Evolutionary conservation across 257 asterid species (phyloP), one percentile per base, ranked within the genome.

Genomic region (Lithospermum erythrorhizon): DNA sequence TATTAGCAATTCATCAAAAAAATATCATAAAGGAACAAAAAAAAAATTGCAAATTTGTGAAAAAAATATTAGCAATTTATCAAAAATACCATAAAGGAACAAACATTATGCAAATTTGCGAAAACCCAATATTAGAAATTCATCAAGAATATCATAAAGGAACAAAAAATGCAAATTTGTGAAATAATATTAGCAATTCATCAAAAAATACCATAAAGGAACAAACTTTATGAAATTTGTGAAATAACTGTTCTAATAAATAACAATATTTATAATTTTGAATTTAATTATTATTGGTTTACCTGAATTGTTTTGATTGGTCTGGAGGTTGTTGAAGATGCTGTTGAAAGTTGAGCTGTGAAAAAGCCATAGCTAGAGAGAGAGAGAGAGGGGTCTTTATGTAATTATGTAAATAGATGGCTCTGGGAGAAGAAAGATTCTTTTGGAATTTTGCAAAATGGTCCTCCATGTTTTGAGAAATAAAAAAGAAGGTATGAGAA

Each of bases 281-380:
- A 51, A 16, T 41, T 10, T 29, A 24, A 20, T 63, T 11, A 17
- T 63, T 17, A 14, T 41, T 53, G 47, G 18, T 17, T 68, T 63
- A 91, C 96, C 95, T 84, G 77, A 63, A 81, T 55, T 87, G 81
- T 61, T 81, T 81, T 0, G 95, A 61, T 55, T 84, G 93, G 18
- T 78, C 64, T 4, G 81, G 57, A 35, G 73, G 85, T 45, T 61
- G 89, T 72, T 75, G 86, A 51, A 68, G 85, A 66, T 72, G 81
- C 55, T 80, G 95, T 59, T 80, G 86, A 61, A 74, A 80, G 17
- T 81, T 87, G 55, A 84, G 84, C 57, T 71, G 93, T 61, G 88
- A 81, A 61, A 90, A 82, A 59, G 90, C 87, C 97, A 90, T 87
- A 62, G 83, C 72, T 58, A 61, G 57, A 68, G 70, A 59, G 70